These are phyloP conservation scores for Tolypocladium nubicola DNA, from an alignment of 2,329 filamentous ascomycete species.

Conservation along the genomic window DNA sequence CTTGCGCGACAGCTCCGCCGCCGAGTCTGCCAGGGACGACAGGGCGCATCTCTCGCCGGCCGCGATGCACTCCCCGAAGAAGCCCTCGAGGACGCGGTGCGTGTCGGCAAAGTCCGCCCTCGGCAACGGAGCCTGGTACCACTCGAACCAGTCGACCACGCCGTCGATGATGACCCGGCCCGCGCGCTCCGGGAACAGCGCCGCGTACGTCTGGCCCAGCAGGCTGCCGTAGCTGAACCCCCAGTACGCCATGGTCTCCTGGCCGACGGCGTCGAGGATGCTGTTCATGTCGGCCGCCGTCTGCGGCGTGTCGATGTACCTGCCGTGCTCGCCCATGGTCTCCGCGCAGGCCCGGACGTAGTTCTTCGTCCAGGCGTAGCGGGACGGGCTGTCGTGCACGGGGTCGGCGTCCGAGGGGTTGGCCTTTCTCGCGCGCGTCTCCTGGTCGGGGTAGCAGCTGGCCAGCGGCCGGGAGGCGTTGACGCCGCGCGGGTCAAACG, in stretches of 20 bases:
- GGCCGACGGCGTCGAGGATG: constrained; percentile 29
- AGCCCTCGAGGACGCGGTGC: constrained; percentile 17
- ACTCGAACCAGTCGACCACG: constrained; percentile 20
- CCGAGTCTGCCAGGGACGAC: constrained; percentile 22
- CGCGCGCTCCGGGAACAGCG: constrained; percentile 22
- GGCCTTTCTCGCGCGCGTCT: constrained; percentile 18
- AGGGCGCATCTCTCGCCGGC: constrained; percentile 36
- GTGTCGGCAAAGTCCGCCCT: constrained; percentile 17
- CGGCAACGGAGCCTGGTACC: constrained; percentile 17
- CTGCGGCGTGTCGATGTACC: constrained; percentile 37
- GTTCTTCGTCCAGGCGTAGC: constrained; percentile 30
- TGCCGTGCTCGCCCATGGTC: constrained; percentile 31
- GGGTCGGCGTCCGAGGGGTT: constrained; percentile 8
- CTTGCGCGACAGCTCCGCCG: constrained; percentile 19
- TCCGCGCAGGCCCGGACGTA: constrained; percentile 30
- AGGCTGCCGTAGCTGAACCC: constrained; percentile 31
- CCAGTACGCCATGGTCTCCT: constrained; percentile 25
- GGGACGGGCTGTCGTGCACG: constrained; percentile 22
- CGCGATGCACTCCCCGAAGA: constrained; percentile 23
- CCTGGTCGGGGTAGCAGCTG: constrained; percentile 26
- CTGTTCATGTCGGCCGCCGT: constrained; percentile 40
- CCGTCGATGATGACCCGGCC: constrained; percentile 25
- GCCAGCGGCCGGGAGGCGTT: constrained; percentile 17
- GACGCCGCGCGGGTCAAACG: constrained; percentile 38
- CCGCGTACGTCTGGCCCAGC: constrained; percentile 29